Evolutionary conservation across 371 early-diverging fungal species (phyloP).

Genomic region (Mortierella sp.): DNA sequence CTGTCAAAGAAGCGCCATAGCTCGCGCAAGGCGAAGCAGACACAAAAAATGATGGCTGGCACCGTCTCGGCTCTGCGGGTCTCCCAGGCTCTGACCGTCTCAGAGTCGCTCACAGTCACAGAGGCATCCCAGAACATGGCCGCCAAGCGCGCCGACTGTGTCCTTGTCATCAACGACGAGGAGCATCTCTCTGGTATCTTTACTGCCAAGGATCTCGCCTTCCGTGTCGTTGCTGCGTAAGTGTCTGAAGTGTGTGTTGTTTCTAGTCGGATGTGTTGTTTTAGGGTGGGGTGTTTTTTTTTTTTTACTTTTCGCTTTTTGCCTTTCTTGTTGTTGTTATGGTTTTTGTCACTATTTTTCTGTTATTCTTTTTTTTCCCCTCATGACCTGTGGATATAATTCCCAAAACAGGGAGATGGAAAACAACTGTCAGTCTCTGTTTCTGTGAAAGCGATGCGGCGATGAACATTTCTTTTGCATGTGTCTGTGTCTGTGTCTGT

Average conservation of each 20-base stretch:
- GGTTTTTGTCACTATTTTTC: not conserved
- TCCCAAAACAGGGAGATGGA: conserved; percentile 8
- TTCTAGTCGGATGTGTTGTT: conserved; percentile 1
- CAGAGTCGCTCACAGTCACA: conserved; percentile 87
- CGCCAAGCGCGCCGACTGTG: conserved; percentile 97
- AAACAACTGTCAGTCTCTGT: not conserved
- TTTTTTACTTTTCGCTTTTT: not conserved
- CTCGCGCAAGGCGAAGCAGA: conserved; percentile 58
- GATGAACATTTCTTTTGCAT: not conserved
- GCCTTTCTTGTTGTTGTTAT: conserved; percentile 5
- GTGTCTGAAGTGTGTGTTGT: conserved; percentile 14
- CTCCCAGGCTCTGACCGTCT: conserved; percentile 89
- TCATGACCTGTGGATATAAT: conserved; percentile 1
- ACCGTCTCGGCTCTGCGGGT: conserved; percentile 93
- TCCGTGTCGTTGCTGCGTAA: conserved; percentile 85
- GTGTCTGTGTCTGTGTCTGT: not conserved
- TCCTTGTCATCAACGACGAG: conserved; percentile 90
- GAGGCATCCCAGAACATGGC: conserved; percentile 98
- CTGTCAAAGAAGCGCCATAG: conserved; percentile 74
- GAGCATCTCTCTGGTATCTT: conserved; percentile 96
- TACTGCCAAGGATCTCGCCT: conserved; percentile 88
- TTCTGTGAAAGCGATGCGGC: too few relatives aligned
- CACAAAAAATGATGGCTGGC: conserved; percentile 70
- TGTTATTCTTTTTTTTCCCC: not conserved
- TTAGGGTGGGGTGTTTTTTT: conserved; percentile 14